Evolutionary conservation across 371 early-diverging fungal species (phyloP).

Genomic region (Nematocida ironsii): DNA sequence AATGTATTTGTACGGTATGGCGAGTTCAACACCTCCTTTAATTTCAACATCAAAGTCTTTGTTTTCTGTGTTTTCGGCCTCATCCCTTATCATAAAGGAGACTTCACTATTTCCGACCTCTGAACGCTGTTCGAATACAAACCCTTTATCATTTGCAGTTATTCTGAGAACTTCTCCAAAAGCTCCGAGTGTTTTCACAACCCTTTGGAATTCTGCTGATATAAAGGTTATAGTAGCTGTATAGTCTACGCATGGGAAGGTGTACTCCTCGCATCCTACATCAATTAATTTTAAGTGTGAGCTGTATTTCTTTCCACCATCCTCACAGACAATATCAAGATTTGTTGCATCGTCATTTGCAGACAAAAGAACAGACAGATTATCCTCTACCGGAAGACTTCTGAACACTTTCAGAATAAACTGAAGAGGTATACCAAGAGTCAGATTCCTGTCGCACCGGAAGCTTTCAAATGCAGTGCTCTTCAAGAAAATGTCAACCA

Average conservation of each 20-base stretch:
- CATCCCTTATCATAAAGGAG: constrained; percentile 60
- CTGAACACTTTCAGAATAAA: constrained; percentile 84
- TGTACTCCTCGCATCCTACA: constrained; percentile 86
- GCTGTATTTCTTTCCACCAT: constrained; percentile 79
- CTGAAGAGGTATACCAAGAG: constrained; percentile 81
- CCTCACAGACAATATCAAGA: constrained; percentile 67
- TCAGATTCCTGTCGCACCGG: constrained; percentile 82
- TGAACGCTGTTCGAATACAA: constrained; percentile 81
- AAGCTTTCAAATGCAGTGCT: constrained; percentile 85
- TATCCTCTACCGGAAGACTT: constrained; percentile 71
- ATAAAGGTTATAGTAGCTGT: constrained; percentile 82
- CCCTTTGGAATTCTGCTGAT: constrained; percentile 82
- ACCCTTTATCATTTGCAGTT: constrained; percentile 82
- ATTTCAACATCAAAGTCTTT: constrained; percentile 72
- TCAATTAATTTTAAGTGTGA: constrained; percentile 91
- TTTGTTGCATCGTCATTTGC: constrained; percentile 50
- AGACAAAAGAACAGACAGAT: constrained; percentile 41
- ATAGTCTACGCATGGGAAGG: constrained; percentile 83
- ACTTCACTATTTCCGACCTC: constrained; percentile 82
- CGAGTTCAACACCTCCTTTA: constrained; percentile 76
- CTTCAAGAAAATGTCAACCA: constrained; percentile 81
- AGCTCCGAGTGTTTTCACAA: constrained; percentile 78
- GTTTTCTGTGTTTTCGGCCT: constrained; percentile 74
- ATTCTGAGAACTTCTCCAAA: constrained; percentile 81
- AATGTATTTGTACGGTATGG: constrained; percentile 86